Evolutionary conservation across 495 filamentous ascomycete species (phyloP).

Genomic region (Lineolata rhizophorae): DNA sequence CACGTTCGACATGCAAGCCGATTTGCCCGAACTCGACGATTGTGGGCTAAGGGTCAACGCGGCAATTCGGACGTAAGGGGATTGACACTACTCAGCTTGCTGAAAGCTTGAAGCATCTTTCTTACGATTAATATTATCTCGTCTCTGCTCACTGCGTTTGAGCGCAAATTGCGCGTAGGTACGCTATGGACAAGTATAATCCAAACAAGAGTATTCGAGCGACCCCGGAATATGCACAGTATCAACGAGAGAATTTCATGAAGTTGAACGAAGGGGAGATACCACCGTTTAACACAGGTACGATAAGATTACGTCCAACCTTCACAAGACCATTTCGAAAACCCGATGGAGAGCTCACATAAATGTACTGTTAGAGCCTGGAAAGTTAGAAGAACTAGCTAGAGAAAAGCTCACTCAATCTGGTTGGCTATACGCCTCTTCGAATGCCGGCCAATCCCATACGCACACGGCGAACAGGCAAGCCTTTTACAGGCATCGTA

Average conservation of each 20-base stretch:
- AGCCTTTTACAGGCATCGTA: conserved; percentile 44
- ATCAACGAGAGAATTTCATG: conserved; percentile 41
- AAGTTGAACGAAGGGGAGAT: conserved; percentile 31
- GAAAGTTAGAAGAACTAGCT: conserved; percentile 33
- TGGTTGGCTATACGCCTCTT: conserved; percentile 41
- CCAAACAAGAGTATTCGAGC: conserved; percentile 30
- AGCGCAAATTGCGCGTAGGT: no score
- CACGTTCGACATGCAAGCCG: no score
- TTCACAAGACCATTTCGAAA: not conserved
- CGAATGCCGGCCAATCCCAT: conserved; percentile 39
- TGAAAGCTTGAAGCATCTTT: no score
- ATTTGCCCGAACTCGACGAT: no score
- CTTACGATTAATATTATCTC: no score
- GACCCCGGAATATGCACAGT: conserved; percentile 38
- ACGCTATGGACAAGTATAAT: conserved; percentile 32
- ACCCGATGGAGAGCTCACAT: not conserved
- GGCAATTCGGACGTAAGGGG: no score
- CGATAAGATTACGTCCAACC: not conserved
- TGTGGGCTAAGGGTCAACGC: no score
- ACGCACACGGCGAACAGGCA: conserved; percentile 47
- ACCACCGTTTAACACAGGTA: conserved; percentile 32
- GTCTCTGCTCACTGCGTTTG: no score
- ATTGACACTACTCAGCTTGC: no score
- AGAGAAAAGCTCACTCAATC: conserved; percentile 29
- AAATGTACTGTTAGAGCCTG: conserved; percentile 22